Evolutionary conservation across 495 filamentous ascomycete species (phyloP).

Genomic region (Lentithecium fluviatile): DNA sequence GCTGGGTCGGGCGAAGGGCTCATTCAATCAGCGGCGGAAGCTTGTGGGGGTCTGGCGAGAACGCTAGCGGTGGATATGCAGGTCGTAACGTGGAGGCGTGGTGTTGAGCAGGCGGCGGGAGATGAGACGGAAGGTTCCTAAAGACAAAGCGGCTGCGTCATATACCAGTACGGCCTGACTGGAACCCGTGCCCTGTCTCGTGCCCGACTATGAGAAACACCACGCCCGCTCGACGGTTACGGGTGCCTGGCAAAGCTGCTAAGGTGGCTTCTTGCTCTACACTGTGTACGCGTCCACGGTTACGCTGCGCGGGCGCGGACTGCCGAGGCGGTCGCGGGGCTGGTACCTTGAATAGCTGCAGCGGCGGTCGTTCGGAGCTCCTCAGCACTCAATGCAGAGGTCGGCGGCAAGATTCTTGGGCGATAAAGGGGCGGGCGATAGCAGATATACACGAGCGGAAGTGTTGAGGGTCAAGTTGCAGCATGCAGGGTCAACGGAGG

Average conservation of each 20-base stretch:
- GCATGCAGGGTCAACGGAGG: no score
- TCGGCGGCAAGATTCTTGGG: neutral
- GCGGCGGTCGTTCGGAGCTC: conserved; percentile 1
- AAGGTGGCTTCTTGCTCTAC: conserved; percentile 15
- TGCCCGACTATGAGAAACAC: neutral
- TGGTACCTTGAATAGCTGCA: neutral
- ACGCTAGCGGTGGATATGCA: neutral
- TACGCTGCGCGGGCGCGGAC: neutral
- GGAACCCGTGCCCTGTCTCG: conserved; percentile 6
- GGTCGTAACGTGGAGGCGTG: neutral
- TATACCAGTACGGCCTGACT: conserved; percentile 12
- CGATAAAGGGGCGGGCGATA: neutral
- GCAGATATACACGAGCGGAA: neutral
- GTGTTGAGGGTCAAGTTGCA: neutral
- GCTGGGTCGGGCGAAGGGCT: conserved; percentile 34
- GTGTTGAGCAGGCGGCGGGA: neutral
- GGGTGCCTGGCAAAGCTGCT: conserved; percentile 16
- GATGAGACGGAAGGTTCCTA: neutral
- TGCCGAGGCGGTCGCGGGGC: neutral
- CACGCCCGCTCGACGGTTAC: neutral
- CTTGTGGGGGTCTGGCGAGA: neutral
- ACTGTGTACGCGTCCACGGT: neutral
- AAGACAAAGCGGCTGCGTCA: conserved; percentile 24
- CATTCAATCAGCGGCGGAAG: conserved; percentile 31
- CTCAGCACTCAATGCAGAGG: conserved; percentile 29